Base-by-base conservation (phyloP, 2,329 filamentous ascomycete species). In the Anisogramma anomala region DNA sequence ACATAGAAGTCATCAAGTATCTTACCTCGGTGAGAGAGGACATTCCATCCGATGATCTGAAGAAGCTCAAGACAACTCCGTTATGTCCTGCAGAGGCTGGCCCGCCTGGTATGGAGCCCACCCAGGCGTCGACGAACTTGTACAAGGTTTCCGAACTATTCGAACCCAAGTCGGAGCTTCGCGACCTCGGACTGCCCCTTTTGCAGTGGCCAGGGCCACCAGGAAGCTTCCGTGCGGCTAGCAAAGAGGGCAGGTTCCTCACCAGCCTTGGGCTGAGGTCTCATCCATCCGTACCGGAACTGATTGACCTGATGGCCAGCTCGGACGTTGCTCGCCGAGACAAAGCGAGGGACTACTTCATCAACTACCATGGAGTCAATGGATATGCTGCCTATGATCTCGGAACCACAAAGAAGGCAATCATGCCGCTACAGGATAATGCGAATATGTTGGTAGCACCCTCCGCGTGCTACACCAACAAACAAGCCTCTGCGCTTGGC, bases 1-100 rank as follows among this genome's bases (percentile, higher is more conserved):
- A 96, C 56, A 79, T 94, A 46, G 89, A 98, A 57, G 68, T 98
- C 19, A 87, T 98, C 60, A 89, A 87, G 52, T 98, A 98, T 53
- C 73, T 98, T 32, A 77, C 89, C 9, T 94, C 88, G 7, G 91
- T 98, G 20, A 78, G 77, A 46, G 76, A 84, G 39, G 91, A 98
- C 51, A 95, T 98, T 45, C 91, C 91, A 0, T 60, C 65, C 8
- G 79, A 80, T 36, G 91, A 98, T 57, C 72, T 95, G 41, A 78
- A 76, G 49, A 84, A 82, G 53, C 69, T 98, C 18, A 81, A 74
- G 42, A 73, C 79, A 36, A 86, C 86, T 0, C 77, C 77, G 9
- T 85, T 96, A 32, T 89, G 88, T 53, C 85, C 86, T 8, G 83
- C 83, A 3, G 86, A 93, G 57, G 68, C 68, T 35, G 74, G 74